Evolutionary conservation across 371 early-diverging fungal species (phyloP).

Genomic region (Capillidium heterosporum): DNA sequence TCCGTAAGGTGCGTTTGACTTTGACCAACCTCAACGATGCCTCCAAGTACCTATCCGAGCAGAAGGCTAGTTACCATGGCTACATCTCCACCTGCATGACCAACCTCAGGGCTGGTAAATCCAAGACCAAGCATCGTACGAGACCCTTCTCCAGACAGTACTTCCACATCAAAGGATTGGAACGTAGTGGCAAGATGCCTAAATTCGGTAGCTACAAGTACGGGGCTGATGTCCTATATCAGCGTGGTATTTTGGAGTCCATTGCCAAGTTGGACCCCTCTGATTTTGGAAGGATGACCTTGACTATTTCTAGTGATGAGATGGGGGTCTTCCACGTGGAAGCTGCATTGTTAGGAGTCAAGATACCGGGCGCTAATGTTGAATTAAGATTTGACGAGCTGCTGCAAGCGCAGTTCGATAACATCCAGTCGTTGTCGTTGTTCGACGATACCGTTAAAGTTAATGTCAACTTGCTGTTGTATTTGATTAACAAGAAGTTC

Average conservation of each 20-base stretch:
- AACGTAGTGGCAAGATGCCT: slow-evolving; percentile 72
- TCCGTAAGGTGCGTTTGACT: slow-evolving; percentile 53
- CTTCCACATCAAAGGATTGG: slow-evolving; percentile 71
- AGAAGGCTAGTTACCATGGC: slow-evolving; percentile 71
- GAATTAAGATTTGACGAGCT: slow-evolving; percentile 83
- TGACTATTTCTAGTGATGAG: slow-evolving; percentile 83
- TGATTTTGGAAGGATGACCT: slow-evolving; percentile 70
- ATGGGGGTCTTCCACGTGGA: slow-evolving; percentile 77
- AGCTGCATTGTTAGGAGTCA: slow-evolving; percentile 60
- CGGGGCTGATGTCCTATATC: slow-evolving; percentile 75
- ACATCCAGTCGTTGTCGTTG: slow-evolving; percentile 65
- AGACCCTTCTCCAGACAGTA: slow-evolving; percentile 84
- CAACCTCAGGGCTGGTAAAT: slow-evolving; percentile 64
- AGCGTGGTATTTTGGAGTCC: slow-evolving; percentile 79
- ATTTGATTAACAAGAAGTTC: slow-evolving; percentile 92
- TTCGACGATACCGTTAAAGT: slow-evolving; percentile 84
- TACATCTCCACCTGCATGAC: slow-evolving; percentile 79
- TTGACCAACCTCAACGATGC: slow-evolving; percentile 66
- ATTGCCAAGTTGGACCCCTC: slow-evolving; percentile 61
- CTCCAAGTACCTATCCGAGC: slow-evolving; percentile 54
- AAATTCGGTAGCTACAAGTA: slow-evolving; percentile 96
- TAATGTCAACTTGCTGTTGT: slow-evolving; percentile 87
- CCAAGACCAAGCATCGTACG: slow-evolving; percentile 44
- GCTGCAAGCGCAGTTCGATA: slow-evolving; percentile 82
- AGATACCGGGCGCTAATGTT: slow-evolving; percentile 50